phyloP scores from a whole-genome alignment of 495 filamentous ascomycete genomes.

The Astrocystis sublimbata region DNA sequence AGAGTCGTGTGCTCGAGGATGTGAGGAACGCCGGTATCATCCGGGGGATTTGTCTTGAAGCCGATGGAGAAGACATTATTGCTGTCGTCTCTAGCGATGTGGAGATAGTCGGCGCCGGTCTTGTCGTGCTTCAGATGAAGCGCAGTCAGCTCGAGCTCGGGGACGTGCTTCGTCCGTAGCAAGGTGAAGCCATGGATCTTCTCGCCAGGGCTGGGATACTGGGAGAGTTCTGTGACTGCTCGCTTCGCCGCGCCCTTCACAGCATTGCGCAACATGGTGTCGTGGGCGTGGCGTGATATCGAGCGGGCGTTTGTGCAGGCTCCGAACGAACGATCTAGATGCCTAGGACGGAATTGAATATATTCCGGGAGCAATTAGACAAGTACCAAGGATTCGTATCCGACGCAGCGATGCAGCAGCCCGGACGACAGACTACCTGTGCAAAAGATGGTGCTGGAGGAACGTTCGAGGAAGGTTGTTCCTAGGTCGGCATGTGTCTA shows the following conservation, averaged over 20 bases:
- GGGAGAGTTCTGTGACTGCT: constrained; percentile 69
- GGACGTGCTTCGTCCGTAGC: constrained; percentile 82
- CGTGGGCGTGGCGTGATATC: constrained; percentile 13
- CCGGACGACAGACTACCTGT: background rate
- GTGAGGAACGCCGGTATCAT: constrained; percentile 94
- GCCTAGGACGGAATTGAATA: constrained; percentile 5
- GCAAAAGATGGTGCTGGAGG: background rate
- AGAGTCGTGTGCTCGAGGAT: constrained; percentile 97
- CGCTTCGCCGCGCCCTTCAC: constrained; percentile 56
- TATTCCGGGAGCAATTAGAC: background rate
- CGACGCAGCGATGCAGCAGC: background rate
- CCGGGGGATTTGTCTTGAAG: constrained; percentile 97
- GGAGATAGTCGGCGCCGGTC: constrained; percentile 92
- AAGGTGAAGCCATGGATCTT: constrained; percentile 92
- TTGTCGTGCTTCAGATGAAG: constrained; percentile 87
- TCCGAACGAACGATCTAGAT: background rate
- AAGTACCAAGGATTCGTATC: background rate
- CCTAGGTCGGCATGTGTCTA: background rate
- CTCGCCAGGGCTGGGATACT: constrained; percentile 74
- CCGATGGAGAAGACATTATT: constrained; percentile 99
- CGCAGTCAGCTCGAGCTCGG: constrained; percentile 90
- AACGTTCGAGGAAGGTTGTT: background rate
- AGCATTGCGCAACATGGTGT: constrained; percentile 54
- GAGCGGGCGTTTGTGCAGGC: constrained; percentile 6
- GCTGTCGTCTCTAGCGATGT: constrained; percentile 89